phyloP scores from a whole-genome alignment of 2,329 filamentous ascomycete genomes.

The Boeremia exigua region DNA sequence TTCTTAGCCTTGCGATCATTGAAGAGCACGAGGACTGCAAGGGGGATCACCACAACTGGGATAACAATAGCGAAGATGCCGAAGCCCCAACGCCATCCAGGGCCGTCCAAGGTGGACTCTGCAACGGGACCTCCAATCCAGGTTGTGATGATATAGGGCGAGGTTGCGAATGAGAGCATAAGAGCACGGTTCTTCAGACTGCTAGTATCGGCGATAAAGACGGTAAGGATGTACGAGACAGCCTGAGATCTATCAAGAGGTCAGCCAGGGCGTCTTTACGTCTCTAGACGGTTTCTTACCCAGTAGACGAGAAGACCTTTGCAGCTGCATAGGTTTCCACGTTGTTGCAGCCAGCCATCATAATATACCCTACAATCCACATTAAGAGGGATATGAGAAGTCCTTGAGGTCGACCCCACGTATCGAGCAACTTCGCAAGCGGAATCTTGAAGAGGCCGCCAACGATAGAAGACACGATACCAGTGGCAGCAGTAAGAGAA shows the following conservation, averaged over 20 bases:
- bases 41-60: slow-evolving; percentile 65
- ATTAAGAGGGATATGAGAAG: slow-evolving; percentile 35
- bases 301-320: slow-evolving; percentile 69
- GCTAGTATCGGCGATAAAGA: slow-evolving; percentile 72
- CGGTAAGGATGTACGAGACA: slow-evolving; percentile 60
- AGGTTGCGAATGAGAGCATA: slow-evolving; percentile 65
- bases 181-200: slow-evolving; percentile 67
- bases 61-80: slow-evolving; percentile 69
- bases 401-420: slow-evolving; percentile 47
- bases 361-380: slow-evolving; percentile 56
- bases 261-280: background rate
- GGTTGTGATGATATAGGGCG: slow-evolving; percentile 70
- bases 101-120: slow-evolving; percentile 58
- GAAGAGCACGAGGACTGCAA: slow-evolving; percentile 62
- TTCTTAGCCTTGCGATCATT: slow-evolving; percentile 66
- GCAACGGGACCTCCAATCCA: slow-evolving; percentile 67
- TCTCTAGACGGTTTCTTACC: slow-evolving; percentile 58
- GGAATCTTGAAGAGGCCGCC: slow-evolving; percentile 45
- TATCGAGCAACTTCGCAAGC: slow-evolving; percentile 47
- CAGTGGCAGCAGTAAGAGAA: slow-evolving; percentile 41
- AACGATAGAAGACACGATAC: slow-evolving; percentile 42
- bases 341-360: slow-evolving; percentile 68
- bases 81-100: slow-evolving; percentile 71
- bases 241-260: slow-evolving; percentile 12
- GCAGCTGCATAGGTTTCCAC: slow-evolving; percentile 67